Percentiles rank a stretch among this genome's conserved stretches.
These are phyloP conservation scores for Byssothecium circinans DNA, from an alignment of 2,329 filamentous ascomycete species.

Conservation along the genomic window DNA sequence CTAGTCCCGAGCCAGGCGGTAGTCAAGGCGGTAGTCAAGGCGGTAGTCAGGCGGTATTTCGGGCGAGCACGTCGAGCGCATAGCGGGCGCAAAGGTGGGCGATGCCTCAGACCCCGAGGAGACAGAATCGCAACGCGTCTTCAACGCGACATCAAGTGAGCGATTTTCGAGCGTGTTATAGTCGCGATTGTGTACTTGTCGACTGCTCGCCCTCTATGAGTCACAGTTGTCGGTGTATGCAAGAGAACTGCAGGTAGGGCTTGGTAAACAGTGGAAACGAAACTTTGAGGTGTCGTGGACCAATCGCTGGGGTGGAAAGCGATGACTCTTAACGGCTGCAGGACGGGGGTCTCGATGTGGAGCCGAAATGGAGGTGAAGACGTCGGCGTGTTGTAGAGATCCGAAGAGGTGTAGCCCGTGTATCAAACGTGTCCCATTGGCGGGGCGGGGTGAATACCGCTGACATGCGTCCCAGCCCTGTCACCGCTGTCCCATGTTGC, in stretches of 20 bases:
- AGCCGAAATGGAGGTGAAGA: slow-evolving; percentile 1
- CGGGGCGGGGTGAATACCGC: neutral
- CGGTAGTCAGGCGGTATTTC: neutral
- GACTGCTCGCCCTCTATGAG: slow-evolving; percentile 37
- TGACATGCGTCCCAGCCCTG: neutral
- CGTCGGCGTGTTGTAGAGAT: neutral
- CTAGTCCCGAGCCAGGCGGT: slow-evolving; percentile 2
- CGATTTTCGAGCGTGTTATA: slow-evolving; percentile 40
- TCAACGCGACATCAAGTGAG: slow-evolving; percentile 29
- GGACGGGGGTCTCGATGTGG: neutral
- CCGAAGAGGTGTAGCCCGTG: neutral
- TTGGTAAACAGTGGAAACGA: slow-evolving; percentile 41
- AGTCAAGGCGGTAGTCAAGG: no score
- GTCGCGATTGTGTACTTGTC: slow-evolving; percentile 27
- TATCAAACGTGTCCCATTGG: slow-evolving; percentile 4
- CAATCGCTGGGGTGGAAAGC: slow-evolving; percentile 27
- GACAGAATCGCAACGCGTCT: slow-evolving; percentile 31
- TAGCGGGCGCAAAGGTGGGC: slow-evolving; percentile 28
- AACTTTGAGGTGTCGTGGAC: slow-evolving; percentile 33
- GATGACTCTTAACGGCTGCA: slow-evolving; percentile 39
- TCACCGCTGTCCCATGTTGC: slow-evolving; percentile 11
- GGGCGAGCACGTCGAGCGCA: slow-evolving; percentile 9
- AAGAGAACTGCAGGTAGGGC: slow-evolving; percentile 15
- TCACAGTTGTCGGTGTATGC: slow-evolving; percentile 31
- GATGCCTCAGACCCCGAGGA: slow-evolving; percentile 33